Evolutionary conservation across 2,329 filamentous ascomycete genomes (phyloP).

Genomic region (Fusarium sacchari): DNA sequence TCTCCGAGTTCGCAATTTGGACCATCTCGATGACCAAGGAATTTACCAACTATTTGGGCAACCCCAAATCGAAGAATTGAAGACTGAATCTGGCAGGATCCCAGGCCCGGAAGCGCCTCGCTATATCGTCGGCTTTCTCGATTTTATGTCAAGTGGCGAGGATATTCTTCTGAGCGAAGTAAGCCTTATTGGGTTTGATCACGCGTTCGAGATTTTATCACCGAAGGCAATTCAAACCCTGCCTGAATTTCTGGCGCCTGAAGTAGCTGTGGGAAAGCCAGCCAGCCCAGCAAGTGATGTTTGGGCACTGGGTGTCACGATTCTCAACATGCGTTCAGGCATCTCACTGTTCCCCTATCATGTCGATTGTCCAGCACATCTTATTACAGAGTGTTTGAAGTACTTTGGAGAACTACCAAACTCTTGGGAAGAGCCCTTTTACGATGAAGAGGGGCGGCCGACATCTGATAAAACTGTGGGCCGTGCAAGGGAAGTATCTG

Average conservation of each 20-base stretch:
- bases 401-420: background rate
- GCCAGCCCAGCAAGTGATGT: background rate
- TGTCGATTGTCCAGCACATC: background rate
- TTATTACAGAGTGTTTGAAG: background rate
- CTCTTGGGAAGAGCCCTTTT: background rate
- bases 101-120: background rate
- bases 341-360: background rate
- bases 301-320: background rate
- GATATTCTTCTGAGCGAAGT: background rate
- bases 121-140: background rate
- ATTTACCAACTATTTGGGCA: background rate
- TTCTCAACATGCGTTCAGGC: background rate
- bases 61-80: background rate
- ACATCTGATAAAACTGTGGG: background rate
- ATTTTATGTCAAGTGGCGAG: background rate
- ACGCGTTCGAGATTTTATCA: background rate
- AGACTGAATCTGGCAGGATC: background rate
- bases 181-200: background rate
- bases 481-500: background rate
- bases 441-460: background rate
- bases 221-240: fast-evolving
- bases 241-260: background rate
- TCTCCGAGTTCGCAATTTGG: background rate
- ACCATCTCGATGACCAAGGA: background rate
- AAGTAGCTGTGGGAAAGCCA: background rate